Evolutionary conservation across 768 basidiomycete genomes (phyloP), one percentile per base, ranked within the genome.

Genomic region (Naganishia vishniacii): DNA sequence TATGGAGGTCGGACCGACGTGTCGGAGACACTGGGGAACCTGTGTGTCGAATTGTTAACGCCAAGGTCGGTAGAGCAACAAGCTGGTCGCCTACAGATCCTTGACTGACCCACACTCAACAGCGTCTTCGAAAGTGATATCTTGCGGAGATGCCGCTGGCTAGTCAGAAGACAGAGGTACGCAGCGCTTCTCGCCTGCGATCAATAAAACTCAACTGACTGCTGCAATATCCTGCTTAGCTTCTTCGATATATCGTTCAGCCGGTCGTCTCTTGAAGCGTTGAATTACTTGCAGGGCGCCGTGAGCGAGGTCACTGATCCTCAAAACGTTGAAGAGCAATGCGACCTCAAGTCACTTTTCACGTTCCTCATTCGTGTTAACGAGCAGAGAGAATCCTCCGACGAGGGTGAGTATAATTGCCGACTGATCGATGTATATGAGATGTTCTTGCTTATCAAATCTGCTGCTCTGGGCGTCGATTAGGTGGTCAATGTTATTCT

Each of bases 1-100:
- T 60, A 20, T 20, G 59, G 59, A 3, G 45, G 59, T 46, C 41
- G 31, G 23, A 60, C 59, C 12, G 58, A 44, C 37, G 42, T n/a
- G 18, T 46, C 20, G n/a, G 31, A 23, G n/a, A 44, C 45, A 18
- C 26, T 29, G n/a, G 59, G 28, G 26, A 47, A 60, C 16, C 16
- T 29, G 42, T 20, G 42, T 12, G 59, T n/a, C 5, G 45, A 60
- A 46, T 9, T 44, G 7, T 25, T 60, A 26, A 5, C 34, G n/a
- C 20, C 44, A 18, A 42, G 59, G 59, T 45, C 18, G 26, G 41
- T 28, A 29, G 9, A 29, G 18, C 41, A 13, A 15, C 20, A 25
- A 23, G 18, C 37, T 31, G 20, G 18, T 40, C 25, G 6, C 26
- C 13, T 9, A 18, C 20, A 25, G n/a, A 31, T n/a, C 49, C 4